A percentile compares a stretch with the other conserved stretches of the same genome.
Evolutionary conservation across 2,329 filamentous ascomycete species (phyloP).

Genomic region (Fusarium subglutinans): DNA sequence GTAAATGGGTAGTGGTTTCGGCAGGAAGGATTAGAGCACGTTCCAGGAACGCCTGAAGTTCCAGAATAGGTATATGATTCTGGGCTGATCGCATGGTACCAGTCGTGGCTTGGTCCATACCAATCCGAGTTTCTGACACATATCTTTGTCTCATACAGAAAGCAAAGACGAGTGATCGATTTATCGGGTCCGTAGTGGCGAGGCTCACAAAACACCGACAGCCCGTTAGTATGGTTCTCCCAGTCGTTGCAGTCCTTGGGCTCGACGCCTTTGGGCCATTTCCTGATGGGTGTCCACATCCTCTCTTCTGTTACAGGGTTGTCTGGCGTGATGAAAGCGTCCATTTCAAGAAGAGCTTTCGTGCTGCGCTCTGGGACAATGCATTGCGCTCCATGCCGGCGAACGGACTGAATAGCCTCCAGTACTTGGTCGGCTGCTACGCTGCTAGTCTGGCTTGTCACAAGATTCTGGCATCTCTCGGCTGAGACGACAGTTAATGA

Average conservation of each 20-base stretch:
- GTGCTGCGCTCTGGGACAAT: background rate
- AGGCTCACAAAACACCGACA: background rate
- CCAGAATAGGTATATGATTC: background rate
- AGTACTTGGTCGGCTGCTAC: background rate
- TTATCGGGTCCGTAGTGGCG: background rate
- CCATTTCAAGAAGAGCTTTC: background rate
- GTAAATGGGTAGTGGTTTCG: background rate
- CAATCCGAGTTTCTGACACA: background rate
- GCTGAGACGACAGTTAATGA: background rate
- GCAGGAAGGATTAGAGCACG: background rate
- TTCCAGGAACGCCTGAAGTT: background rate
- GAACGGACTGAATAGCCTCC: background rate
- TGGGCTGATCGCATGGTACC: background rate
- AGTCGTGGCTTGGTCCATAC: background rate
- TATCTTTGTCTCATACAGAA: background rate
- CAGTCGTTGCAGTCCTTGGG: background rate
- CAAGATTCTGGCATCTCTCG: background rate
- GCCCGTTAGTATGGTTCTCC: background rate
- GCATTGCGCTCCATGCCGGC: background rate
- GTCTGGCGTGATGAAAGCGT: background rate
- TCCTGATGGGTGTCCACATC: background rate
- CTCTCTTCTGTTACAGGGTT: background rate
- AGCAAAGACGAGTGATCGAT: background rate
- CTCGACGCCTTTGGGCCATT: background rate
- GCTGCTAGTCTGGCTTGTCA: background rate